Evolutionary conservation across 1,284 basidiomycete genomes (phyloP).

Genomic region (Puccinia polysora): DNA sequence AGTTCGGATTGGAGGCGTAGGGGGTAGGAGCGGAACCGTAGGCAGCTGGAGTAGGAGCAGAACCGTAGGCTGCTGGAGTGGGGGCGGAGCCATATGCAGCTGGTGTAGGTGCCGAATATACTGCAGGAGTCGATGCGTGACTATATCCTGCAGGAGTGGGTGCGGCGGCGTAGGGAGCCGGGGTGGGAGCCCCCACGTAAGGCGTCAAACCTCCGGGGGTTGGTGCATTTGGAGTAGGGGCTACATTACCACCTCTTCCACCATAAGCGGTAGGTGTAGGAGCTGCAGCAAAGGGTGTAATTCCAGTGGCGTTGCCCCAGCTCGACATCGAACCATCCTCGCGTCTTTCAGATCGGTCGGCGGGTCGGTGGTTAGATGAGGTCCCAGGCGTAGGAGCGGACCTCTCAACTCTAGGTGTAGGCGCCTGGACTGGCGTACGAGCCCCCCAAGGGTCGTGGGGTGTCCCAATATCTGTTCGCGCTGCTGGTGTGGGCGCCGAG

Average conservation of each 20-base stretch:
- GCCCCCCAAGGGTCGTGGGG: constrained; percentile 45
- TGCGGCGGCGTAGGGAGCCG: constrained; percentile 47
- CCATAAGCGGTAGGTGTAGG: constrained; percentile 48
- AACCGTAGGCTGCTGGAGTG: constrained; percentile 52
- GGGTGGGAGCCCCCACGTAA: constrained; percentile 43
- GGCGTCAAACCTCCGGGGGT: constrained; percentile 50
- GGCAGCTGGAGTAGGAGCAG: constrained; percentile 47
- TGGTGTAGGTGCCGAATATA: constrained; percentile 49
- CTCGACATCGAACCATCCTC: constrained; percentile 47
- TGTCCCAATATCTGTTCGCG: constrained; percentile 43
- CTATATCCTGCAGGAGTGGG: constrained; percentile 51
- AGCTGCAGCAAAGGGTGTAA: constrained; percentile 48
- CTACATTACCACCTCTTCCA: constrained; percentile 45
- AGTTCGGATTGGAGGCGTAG: constrained; percentile 50
- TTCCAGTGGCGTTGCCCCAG: constrained; percentile 47
- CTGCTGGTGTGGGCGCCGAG: constrained; percentile 42
- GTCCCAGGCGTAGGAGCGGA: constrained; percentile 20
- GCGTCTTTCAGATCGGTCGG: constrained; percentile 47
- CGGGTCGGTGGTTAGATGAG: constrained; percentile 36
- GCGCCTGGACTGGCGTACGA: constrained; percentile 26
- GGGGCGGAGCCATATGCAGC: constrained; percentile 52
- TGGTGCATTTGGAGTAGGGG: constrained; percentile 47
- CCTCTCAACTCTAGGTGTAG: constrained; percentile 38
- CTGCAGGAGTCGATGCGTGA: constrained; percentile 57
- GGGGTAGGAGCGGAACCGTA: constrained; percentile 55